Evolutionary conservation across 768 basidiomycete species (phyloP).

Genomic region (Rubroboletus pulcherrimus): DNA sequence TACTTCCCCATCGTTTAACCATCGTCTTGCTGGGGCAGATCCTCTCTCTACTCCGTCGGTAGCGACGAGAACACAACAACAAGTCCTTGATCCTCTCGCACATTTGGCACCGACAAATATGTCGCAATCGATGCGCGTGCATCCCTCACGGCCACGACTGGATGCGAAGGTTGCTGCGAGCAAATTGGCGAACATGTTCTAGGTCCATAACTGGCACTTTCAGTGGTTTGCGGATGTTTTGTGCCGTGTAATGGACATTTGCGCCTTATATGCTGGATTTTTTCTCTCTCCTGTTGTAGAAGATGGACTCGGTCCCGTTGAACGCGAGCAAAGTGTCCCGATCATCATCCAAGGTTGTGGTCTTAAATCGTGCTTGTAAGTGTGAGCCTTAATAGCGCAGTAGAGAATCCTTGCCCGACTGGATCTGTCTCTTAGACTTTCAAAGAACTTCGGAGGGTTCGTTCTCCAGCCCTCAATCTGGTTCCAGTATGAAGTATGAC

Average conservation of each 20-base stretch:
- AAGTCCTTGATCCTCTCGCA: conserved; percentile 59
- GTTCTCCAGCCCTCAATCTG: not conserved
- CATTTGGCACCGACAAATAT: conserved; percentile 58
- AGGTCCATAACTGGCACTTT: conserved; percentile 11
- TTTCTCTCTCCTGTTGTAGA: not conserved
- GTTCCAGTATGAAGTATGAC: no score
- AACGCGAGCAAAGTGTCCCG: not conserved
- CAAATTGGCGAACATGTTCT: conserved; percentile 89
- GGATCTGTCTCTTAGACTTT: no score
- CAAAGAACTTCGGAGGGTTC: not conserved
- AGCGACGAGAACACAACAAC: conserved; percentile 25
- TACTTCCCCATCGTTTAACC: conserved; percentile 6
- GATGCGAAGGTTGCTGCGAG: conserved; percentile 86
- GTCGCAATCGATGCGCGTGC: conserved; percentile 70
- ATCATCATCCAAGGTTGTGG: not conserved
- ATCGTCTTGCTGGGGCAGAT: conserved; percentile 17
- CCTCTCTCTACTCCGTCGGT: conserved; percentile 12
- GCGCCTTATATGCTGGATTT: conserved; percentile 20
- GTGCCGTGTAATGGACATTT: conserved; percentile 4
- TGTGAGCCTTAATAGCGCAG: not conserved
- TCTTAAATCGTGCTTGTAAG: not conserved
- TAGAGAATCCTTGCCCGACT: not conserved
- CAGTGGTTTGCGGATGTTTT: not conserved
- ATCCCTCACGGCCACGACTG: conserved; percentile 66
- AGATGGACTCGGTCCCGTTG: conserved; percentile 5